Conservation (phyloP, 805 yeast species). For the Saturnispora besseyi region DNA sequence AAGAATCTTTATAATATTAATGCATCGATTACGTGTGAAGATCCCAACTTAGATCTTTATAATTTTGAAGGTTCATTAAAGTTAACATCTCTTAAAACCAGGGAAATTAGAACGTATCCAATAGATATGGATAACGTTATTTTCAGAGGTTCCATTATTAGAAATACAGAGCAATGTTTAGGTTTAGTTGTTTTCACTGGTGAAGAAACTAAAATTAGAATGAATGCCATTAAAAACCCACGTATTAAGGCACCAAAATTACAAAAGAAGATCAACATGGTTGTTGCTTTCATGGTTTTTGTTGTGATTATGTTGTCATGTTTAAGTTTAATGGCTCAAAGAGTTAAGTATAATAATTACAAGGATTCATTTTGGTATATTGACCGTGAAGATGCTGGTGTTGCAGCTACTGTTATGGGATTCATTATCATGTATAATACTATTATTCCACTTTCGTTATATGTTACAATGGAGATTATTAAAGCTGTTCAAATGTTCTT, state of each 20-base stretch:
- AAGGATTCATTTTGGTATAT: constrained; percentile 64
- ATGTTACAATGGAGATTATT: constrained; percentile 94
- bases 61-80: constrained; percentile 76
- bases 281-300: constrained; percentile 80
- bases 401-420: constrained; percentile 88
- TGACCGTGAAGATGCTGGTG: constrained; percentile 62
- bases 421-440: constrained; percentile 97
- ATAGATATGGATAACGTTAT: constrained; percentile 74
- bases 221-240: constrained; percentile 88
- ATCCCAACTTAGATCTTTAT: constrained; percentile 86
- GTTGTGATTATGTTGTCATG: constrained; percentile 68
- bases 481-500: constrained; percentile 78
- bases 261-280: constrained; percentile 71
- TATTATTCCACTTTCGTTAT: constrained; percentile 85
- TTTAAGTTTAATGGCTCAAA: constrained; percentile 75
- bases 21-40: constrained; percentile 63
- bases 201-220: constrained; percentile 89
- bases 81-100: constrained; percentile 21
- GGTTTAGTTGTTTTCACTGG: constrained; percentile 91
- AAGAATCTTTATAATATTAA: constrained; percentile 40
- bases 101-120: constrained; percentile 39
- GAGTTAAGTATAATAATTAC: constrained; percentile 37
- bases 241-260: constrained; percentile 89
- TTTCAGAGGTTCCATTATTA: constrained; percentile 81
- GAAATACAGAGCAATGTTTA: constrained; percentile 67